Conservation (phyloP, 176 grass and related monocot genomes). For the Zoysia japonica region DNA sequence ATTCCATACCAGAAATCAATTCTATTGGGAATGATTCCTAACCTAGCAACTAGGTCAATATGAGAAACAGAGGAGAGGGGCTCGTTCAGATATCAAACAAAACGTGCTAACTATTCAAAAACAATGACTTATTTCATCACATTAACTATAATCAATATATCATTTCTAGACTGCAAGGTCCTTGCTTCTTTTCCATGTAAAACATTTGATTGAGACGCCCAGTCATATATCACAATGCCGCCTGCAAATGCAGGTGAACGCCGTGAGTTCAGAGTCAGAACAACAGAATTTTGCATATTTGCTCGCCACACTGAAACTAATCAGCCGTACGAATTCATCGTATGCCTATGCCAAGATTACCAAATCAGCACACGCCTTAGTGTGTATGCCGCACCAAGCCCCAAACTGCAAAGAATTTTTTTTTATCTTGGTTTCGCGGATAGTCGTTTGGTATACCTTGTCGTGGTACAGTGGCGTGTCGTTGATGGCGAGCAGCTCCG, state of each 20-base stretch:
- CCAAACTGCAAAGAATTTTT: background rate
- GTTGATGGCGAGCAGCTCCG: constrained; percentile 89
- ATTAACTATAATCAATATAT: background rate
- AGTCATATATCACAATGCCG: background rate
- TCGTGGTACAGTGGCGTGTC: constrained; percentile 75
- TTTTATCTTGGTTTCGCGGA: background rate
- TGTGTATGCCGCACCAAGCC: background rate
- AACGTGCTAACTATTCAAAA: background rate
- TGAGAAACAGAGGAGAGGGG: background rate
- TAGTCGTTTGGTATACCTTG: constrained; percentile 47
- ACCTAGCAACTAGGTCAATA: too few species aligned
- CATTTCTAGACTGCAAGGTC: background rate
- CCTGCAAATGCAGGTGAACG: background rate
- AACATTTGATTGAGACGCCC: background rate
- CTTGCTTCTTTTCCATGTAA: background rate
- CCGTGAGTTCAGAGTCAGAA: background rate
- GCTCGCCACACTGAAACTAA: background rate
- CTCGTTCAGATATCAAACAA: background rate
- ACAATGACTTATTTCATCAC: background rate
- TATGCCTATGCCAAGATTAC: background rate
- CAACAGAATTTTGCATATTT: background rate
- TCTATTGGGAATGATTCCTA: too few species aligned
- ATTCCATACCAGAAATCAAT: too few species aligned
- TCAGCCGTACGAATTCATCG: background rate
- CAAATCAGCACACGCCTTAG: background rate